Percentiles rank a stretch among this genome's conserved stretches.
These are phyloP conservation scores for Umbelopsis vinacea DNA, from an alignment of 192 early-diverging fungal genomes.

Conservation along the genomic window DNA sequence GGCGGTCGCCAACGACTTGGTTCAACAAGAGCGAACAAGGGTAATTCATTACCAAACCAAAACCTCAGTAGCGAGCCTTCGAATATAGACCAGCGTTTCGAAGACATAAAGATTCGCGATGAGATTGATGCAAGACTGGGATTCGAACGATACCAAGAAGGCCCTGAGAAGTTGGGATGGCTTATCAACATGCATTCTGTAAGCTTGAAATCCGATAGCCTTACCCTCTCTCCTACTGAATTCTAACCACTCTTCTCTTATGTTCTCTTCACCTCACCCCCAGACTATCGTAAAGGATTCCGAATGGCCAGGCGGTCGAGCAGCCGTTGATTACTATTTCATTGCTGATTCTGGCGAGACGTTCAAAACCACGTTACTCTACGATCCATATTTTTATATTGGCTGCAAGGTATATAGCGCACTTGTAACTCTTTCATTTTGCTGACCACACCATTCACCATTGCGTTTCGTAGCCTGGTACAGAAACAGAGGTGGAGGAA, in stretches of 20 bases:
- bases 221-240: neutral
- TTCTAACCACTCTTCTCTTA: slow-evolving; percentile 19
- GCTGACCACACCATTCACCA: neutral
- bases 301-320: slow-evolving; percentile 65
- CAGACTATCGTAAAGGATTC: slow-evolving; percentile 69
- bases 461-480: slow-evolving; percentile 54
- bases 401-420: slow-evolving; percentile 66
- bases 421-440: neutral
- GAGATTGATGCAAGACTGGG: slow-evolving; percentile 66
- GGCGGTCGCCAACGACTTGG: slow-evolving; percentile 6
- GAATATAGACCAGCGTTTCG: slow-evolving; percentile 42
- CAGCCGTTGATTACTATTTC: slow-evolving; percentile 93
- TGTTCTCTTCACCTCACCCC: slow-evolving; percentile 10
- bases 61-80: slow-evolving; percentile 23
- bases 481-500: slow-evolving; percentile 85
- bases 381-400: slow-evolving; percentile 92
- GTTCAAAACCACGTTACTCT: slow-evolving; percentile 87
- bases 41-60: neutral
- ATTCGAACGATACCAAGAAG: slow-evolving; percentile 72
- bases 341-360: slow-evolving; percentile 84
- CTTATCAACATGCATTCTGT: slow-evolving; percentile 94
- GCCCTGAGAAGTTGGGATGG: slow-evolving; percentile 84
- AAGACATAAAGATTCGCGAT: slow-evolving; percentile 44
- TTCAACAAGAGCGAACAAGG: slow-evolving; percentile 20
- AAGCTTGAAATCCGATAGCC: slow-evolving; percentile 26